These are phyloP conservation scores for Seminavis robusta DNA, from an alignment of 108 stramenopile genomes.

Conservation along the genomic window DNA sequence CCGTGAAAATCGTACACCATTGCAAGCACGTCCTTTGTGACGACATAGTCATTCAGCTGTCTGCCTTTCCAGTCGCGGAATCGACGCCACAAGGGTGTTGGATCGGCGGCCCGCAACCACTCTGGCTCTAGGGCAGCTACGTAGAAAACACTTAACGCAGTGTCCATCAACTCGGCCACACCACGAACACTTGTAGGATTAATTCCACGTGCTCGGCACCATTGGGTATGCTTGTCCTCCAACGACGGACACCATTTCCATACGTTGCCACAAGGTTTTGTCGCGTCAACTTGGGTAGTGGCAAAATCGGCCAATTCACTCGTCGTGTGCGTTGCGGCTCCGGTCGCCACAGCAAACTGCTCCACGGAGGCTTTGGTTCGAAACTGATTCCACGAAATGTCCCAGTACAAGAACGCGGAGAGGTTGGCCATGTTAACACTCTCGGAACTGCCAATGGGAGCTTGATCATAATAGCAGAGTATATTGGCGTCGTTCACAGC, in stretches of 20 bases:
- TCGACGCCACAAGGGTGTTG: constrained; percentile 30
- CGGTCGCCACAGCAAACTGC: constrained; percentile 9
- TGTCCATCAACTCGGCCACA: constrained; percentile 26
- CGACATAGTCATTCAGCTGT: background rate
- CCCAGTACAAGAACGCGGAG: constrained; percentile 46
- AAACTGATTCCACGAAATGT: constrained; percentile 22
- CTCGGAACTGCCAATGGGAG: constrained; percentile 17
- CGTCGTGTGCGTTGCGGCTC: constrained; percentile 3
- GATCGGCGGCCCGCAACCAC: constrained; percentile 40
- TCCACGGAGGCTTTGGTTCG: constrained; percentile 18
- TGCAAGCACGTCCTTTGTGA: no score
- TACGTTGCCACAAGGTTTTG: constrained; percentile 15
- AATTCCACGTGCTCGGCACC: constrained; percentile 40
- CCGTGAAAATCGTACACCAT: background rate
- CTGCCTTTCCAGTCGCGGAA: background rate
- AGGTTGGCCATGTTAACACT: constrained; percentile 37
- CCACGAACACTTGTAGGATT: constrained; percentile 42
- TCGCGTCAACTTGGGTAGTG: background rate
- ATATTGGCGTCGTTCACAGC: constrained; percentile 20
- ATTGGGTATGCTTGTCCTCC: constrained; percentile 34
- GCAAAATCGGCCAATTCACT: no score
- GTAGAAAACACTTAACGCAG: constrained; percentile 34
- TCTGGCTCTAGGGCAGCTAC: constrained; percentile 32
- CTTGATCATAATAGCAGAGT: constrained; percentile 23
- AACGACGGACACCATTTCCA: constrained; percentile 38